phyloP scores from a whole-genome alignment of 176 grass and related monocot species.

The Panicum miliaceum region DNA sequence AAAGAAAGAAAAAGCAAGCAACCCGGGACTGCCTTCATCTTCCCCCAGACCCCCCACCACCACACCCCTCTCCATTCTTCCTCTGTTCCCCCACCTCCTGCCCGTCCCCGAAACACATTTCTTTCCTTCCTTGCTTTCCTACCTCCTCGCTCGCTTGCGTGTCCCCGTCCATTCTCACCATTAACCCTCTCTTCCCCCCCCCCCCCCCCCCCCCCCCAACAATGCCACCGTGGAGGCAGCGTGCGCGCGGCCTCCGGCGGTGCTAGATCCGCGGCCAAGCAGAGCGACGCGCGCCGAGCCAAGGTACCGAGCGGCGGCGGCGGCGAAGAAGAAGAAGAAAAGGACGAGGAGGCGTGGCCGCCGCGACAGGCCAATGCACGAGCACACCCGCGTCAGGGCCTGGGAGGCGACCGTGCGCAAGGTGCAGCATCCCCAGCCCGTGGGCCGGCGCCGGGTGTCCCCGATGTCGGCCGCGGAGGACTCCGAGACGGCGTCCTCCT shows the following conservation, averaged over 20 bases:
- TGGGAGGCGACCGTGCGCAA: constrained; percentile 69
- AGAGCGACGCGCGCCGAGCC: not conserved
- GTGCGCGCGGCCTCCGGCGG: constrained; percentile 13
- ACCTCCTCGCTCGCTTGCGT: constrained; percentile 42
- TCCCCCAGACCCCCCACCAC: not conserved
- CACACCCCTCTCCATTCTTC: not conserved
- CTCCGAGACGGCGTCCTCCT: constrained; percentile 48
- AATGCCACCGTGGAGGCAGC: constrained; percentile 55
- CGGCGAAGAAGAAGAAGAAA: not conserved
- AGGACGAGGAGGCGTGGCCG: not conserved
- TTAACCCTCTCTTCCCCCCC: not conserved
- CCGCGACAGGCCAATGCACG: constrained; percentile 57
- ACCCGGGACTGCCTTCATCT: not conserved
- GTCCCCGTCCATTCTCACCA: constrained; percentile 24
- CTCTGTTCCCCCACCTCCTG: not conserved
- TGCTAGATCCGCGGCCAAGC: constrained; percentile 40
- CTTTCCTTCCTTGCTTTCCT: constrained; percentile 45
- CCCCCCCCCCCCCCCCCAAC: too few species aligned
- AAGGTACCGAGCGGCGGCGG: not conserved
- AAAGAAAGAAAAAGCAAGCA: not conserved
- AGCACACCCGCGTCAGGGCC: constrained; percentile 53
- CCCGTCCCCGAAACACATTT: constrained; percentile 26
- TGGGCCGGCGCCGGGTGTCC: constrained; percentile 47
- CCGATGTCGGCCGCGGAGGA: constrained; percentile 58
- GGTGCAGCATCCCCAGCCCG: constrained; percentile 54